Base-by-base conservation (phyloP, 495 filamentous ascomycete species). In the Hypoxylon lenormandii region DNA sequence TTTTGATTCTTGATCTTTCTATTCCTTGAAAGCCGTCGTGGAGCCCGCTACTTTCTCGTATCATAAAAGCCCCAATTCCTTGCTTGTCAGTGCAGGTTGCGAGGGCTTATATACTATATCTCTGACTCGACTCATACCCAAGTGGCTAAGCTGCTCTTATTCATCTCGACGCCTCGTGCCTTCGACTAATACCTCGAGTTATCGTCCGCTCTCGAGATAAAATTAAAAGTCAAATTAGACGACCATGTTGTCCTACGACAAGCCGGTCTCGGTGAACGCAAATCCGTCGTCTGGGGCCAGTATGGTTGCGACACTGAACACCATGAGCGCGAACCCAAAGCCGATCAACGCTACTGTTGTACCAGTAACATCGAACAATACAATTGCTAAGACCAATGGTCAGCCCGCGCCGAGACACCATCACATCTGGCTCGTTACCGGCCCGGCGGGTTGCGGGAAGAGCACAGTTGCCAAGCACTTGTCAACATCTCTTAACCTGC, bases 381-480 rank as follows among this genome's bases (percentile, higher is more conserved):
- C 63, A 8, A 65, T 75, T 40, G 50, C 74, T 16, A 67, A 55
- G 22, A 54, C 51, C 30, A 70, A 66, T 22, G 68, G 73, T 38
- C 66, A 76, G 45, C 28, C 55, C 26, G 52, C 61, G 6, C 57
- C 73, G 36, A 75, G 75, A 57, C 77, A 88, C 64, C 91, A 91
- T 66, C 93, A 97, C 76, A 97, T 99, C 77, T 97, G 92, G 90
- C 88, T 98, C 66, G 92, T 99, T n/a, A 97, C 95, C 0, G 96
- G 96, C 5, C 96, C 96, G 13, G 94, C 96, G 15, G 96, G 96
- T 12, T 97, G 93, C 72, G 96, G 96, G 40, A 99, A 99, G 81
- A 96, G 89, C 72, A 97, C 95, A 8, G 89, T 98, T 43, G 96
- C 93, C 53, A 83, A 91, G 67, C 87, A 88, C 75, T 79, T 99